Evolutionary conservation across 1,139 yeast genomes (phyloP), one percentile per base, ranked within the genome.

Genomic region (Kodamaea alishanica): DNA sequence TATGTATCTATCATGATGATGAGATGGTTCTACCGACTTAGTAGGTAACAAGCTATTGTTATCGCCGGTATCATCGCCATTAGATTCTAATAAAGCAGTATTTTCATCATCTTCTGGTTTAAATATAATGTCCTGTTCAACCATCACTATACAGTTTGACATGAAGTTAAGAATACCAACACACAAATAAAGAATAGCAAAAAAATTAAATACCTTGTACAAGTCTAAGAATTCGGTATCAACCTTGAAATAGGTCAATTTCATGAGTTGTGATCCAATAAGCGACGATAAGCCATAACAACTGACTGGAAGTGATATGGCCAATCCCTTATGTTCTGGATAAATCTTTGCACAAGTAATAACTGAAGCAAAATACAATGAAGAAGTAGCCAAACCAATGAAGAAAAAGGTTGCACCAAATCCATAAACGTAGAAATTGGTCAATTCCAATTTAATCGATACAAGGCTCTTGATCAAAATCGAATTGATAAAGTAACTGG

Each of bases 291-390:
- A 57, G 1, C 97, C 97, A 60, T 84, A 89, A 46, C 85, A 83
- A 1, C 95, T 79, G 4, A 92, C 90, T 0, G 97, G 97, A 28
- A 86, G 73, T 34, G 95, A 84, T 33, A 92, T 88, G 30, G 96
- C 85, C 44, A 90, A 63, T 2, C 95, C 85, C 44, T 86, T 84
- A 34, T 71, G 72, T 28, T 78, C 67, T 0, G 96, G 95, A 52
- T 79, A 85, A 23, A 88, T 75, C 49, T 83, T 81, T 2, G 96
- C 95, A 62, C 96, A 87, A 1, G 95, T 84, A 27, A 89, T 69
- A 44, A 89, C 66, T 33, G 89, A 78, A 44, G 87, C 75, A 54
- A 89, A 84, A 60, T 84, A 89, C 33, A 87, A 67, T 5, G 95
- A 72, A 5, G 95, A 82, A 0, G 96, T 86, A 8, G 94, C 94